Evolutionary conservation across 2,329 filamentous ascomycete genomes (phyloP).

Genomic region (Xylariaceae sp.): DNA sequence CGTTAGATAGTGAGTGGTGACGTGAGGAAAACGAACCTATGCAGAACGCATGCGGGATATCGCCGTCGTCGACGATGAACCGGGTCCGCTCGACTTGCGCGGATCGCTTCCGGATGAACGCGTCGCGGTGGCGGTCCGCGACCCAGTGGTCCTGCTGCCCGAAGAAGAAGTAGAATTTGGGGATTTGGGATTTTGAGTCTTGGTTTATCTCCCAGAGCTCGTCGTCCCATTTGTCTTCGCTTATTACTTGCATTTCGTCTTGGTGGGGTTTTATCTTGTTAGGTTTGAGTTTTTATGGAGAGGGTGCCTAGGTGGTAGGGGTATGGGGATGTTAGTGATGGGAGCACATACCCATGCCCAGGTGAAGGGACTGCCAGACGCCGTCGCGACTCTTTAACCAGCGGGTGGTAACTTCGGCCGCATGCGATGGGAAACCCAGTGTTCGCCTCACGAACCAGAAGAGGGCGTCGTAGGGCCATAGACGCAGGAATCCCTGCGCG

Average conservation of each 20-base stretch:
- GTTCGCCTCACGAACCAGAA: conserved; percentile 41
- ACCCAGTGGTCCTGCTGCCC: conserved; percentile 61
- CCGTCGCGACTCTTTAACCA: conserved; percentile 56
- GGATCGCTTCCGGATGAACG: conserved; percentile 45
- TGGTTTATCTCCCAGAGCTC: conserved; percentile 52
- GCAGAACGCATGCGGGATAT: conserved; percentile 60
- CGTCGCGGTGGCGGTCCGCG: conserved; percentile 50
- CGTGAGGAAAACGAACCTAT: conserved; percentile 39
- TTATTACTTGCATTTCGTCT: conserved; percentile 56
- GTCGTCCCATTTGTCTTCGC: conserved; percentile 55
- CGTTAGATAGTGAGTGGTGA: background rate
- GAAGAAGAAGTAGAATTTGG: conserved; percentile 58
- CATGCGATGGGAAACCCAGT: conserved; percentile 46
- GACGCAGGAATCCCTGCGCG: conserved; percentile 39
- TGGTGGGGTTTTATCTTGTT: background rate
- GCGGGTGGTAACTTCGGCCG: conserved; percentile 46
- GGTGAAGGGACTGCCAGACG: conserved; percentile 55
- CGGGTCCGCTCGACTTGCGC: conserved; percentile 39
- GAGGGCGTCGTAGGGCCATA: conserved; percentile 40
- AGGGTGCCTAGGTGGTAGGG: background rate
- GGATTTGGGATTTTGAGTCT: conserved; percentile 27
- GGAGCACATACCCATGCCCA: conserved; percentile 42
- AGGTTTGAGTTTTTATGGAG: background rate
- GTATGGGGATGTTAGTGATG: background rate
- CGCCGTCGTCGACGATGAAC: conserved; percentile 52